Evolutionary conservation across 1,284 basidiomycete genomes (phyloP), one percentile per base, ranked within the genome.

Genomic region (Boletus hoseneyae): DNA sequence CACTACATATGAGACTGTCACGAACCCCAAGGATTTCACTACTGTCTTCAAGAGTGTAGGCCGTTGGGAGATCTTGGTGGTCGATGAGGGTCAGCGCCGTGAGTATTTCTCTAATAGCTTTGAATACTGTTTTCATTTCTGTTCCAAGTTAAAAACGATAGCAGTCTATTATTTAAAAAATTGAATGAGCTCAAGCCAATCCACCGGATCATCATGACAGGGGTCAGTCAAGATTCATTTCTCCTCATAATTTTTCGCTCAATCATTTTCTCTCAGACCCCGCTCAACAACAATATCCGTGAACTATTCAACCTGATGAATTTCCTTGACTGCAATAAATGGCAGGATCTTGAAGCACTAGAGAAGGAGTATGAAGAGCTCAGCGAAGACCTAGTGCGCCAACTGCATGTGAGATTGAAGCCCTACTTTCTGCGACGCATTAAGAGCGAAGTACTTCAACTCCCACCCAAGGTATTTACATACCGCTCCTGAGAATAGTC

Each of bases 221-320:
- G 93, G 45, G 85, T 87, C 6, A 45, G 64, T 50, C 34, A 29
- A 65, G 61, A 72, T 58, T 13, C 13, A 42, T 33, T 27, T 16
- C 19, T 44, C 16, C 33, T 42, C 25, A n/a, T n/a, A 18, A 23
- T 8, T 32, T 39, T 52, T 25, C 29, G 6, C 50, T 47, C 18
- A 45, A 19, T 43, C 41, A 43, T 41, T 19, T 42, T 12, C 11
- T 43, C 32, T 18, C 63, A 94, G 79, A 98, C 97, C 1, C 96
- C 96, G 2, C 71, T 99, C 46, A 97, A 99, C 68, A 98, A 98
- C 72, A 98, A 97, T 62, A 86, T 98, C 33, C 81, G 91, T 46
- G 96, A 99, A 69, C 70, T 96, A 19, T 94, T 97, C 75, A 97
- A 94, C 66, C 76, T 97, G 37, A 92, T 97, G 82, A 91, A 93